Evolutionary conservation across 2,329 filamentous ascomycete species (phyloP).

Genomic region (Zymoseptoria passerinii): DNA sequence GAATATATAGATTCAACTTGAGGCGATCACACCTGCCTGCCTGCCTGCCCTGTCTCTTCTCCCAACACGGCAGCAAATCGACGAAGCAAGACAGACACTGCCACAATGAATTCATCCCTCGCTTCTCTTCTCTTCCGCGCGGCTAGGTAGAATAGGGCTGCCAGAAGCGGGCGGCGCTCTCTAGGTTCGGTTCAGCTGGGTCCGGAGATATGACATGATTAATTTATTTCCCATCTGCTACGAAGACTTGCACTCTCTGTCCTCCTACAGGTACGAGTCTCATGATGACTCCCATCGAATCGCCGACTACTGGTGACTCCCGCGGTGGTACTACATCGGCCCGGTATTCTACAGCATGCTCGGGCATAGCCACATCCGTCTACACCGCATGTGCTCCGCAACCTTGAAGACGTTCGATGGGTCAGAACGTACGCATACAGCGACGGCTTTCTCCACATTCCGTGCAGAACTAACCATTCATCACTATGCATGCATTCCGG

Average conservation of each 20-base stretch:
- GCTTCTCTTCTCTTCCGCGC: background rate
- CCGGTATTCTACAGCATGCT: background rate
- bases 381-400: background rate
- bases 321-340: background rate
- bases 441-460: background rate
- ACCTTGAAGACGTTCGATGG: background rate
- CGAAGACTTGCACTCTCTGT: background rate
- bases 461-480: background rate
- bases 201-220: background rate
- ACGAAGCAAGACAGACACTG: background rate
- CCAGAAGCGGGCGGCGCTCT: background rate
- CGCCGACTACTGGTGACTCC: background rate
- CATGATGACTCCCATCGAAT: no score
- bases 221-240: background rate
- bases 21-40: no score
- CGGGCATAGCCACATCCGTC: background rate
- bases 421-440: background rate
- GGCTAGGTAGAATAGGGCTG: no score
- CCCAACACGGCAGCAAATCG: no score
- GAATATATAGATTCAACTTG: no score
- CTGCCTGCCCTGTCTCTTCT: no score
- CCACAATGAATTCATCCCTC: background rate
- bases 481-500: no score
- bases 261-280: background rate
- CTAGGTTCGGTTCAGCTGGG: background rate